These are phyloP conservation scores for Aspergillus leporis DNA, from an alignment of 495 filamentous ascomycete genomes.

Conservation along the genomic window DNA sequence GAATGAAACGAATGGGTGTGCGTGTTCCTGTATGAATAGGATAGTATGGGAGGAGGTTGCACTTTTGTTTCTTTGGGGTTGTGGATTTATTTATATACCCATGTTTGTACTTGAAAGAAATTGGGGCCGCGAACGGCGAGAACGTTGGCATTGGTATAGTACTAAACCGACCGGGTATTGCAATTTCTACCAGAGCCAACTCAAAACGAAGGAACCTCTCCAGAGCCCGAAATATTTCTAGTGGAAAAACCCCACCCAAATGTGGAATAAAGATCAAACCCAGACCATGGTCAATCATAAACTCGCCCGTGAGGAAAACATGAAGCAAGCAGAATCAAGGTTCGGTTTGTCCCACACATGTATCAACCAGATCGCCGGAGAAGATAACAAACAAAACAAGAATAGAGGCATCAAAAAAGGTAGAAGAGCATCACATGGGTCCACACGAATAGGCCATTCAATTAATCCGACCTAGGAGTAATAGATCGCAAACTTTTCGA, in stretches of 20 bases:
- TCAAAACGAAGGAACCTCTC: neutral
- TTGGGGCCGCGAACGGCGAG: neutral
- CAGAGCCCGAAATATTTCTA: slow-evolving; percentile 6
- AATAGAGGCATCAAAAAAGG: slow-evolving; percentile 12
- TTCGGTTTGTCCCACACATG: slow-evolving; percentile 15
- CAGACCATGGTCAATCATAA: slow-evolving; percentile 3
- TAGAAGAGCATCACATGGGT: slow-evolving; percentile 4
- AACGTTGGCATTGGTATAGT: neutral
- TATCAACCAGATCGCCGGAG: slow-evolving; percentile 17
- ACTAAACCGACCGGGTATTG: slow-evolving; percentile 9
- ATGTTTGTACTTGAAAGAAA: too few species aligned
- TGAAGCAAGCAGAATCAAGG: neutral
- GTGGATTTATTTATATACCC: too few species aligned
- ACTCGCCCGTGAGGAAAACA: neutral
- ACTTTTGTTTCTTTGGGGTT: too few species aligned
- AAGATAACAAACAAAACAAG: slow-evolving; percentile 10
- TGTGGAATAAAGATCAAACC: neutral
- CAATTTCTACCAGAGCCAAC: slow-evolving; percentile 11
- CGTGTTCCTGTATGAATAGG: too few species aligned
- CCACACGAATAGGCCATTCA: slow-evolving; percentile 7
- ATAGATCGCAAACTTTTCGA: slow-evolving; percentile 22
- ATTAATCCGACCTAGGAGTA: slow-evolving; percentile 8
- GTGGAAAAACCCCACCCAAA: neutral
- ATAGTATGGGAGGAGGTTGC: too few species aligned
- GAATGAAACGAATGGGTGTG: too few species aligned